Base-by-base conservation (phyloP, 352 stramenopile species). In the Peronospora destructor region DNA sequence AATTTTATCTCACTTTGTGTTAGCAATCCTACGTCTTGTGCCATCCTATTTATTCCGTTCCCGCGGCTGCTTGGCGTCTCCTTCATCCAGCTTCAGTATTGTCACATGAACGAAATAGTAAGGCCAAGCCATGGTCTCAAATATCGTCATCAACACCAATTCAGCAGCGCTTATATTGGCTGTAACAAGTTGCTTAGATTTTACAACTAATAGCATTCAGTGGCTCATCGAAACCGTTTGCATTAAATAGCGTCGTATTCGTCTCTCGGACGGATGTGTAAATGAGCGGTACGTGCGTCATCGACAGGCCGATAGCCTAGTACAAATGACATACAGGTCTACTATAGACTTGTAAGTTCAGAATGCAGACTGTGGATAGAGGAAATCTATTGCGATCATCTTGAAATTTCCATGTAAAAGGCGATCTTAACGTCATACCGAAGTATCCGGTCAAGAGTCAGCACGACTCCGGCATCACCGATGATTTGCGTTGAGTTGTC, bases 371-470 rank as follows among this genome's bases (percentile, higher is more conserved):
- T 32, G 28, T 12, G 10, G 28, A 4, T 32, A 26, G 0, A 12
- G 8, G 11, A 12, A 32, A 32, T 32, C 28, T 32, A 2, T 10
- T 30, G 0, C 26, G 0, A 30, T 30, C 26, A 30, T 11, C 5
- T 32, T 11, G 10, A 32, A 32, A 32, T 6, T 32, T 32, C 10
- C 28, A 12, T 12, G 28, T 32, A 3, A 9, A n/a, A 32, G 7
- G 11, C 3, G 39, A 54, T 50, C 54, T 64, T 50, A 64, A 32
- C 23, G 23, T 3, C 23, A 4, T 3, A 3, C 19, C 19, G 51
- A 37, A 56, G 49, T 52, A 60, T 64, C 56, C 38, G 51, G 50
- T 47, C 23, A 41, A 57, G 44, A 64, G 56, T 61, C 56, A 64
- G 56, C 37, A 25, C 19, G 43, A 13, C 33, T 42, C 29, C 26